Percentiles rank a stretch among this genome's conserved stretches.
Evolutionary conservation across 225 moss, liverwort and hornwort genomes (phyloP).

Genomic region (Polytrichum formosum): DNA sequence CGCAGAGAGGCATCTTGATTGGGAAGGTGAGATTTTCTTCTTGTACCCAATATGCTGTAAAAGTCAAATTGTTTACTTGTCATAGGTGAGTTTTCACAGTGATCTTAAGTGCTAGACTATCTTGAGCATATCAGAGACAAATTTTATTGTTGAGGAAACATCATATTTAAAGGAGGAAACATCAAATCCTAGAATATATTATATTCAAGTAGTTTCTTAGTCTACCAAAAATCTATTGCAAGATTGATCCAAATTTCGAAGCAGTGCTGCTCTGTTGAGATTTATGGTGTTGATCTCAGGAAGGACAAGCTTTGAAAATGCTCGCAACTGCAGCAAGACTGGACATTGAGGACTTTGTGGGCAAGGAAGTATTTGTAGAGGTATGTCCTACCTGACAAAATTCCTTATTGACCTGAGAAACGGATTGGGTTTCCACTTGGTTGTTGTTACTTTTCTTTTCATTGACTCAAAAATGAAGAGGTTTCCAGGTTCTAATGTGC

Average conservation of each 20-base stretch:
- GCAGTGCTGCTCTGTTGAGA: background rate
- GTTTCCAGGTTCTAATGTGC: too few relatives aligned
- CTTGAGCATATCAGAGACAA: too few relatives aligned
- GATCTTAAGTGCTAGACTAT: too few relatives aligned
- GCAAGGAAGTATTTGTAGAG: conserved; percentile 85
- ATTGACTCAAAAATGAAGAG: too few relatives aligned
- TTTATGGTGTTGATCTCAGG: conserved; percentile 34
- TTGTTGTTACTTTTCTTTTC: too few relatives aligned
- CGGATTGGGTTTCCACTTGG: too few relatives aligned
- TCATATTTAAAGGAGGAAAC: too few relatives aligned
- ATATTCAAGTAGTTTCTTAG: too few relatives aligned
- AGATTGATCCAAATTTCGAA: background rate
- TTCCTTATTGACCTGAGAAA: background rate
- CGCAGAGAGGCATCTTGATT: conserved; percentile 71
- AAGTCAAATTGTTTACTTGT: background rate
- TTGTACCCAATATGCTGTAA: background rate
- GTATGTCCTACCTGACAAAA: conserved; percentile 22
- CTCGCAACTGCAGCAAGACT: conserved; percentile 88
- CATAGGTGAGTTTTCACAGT: too few relatives aligned
- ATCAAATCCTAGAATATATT: too few relatives aligned
- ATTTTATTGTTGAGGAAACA: too few relatives aligned
- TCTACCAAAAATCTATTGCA: background rate
- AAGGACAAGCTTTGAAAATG: conserved; percentile 65
- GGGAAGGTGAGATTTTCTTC: conserved; percentile 55
- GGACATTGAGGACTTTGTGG: conserved; percentile 83